Base-by-base conservation (phyloP, 352 stramenopile species). In the Globisporangium solare region DNA sequence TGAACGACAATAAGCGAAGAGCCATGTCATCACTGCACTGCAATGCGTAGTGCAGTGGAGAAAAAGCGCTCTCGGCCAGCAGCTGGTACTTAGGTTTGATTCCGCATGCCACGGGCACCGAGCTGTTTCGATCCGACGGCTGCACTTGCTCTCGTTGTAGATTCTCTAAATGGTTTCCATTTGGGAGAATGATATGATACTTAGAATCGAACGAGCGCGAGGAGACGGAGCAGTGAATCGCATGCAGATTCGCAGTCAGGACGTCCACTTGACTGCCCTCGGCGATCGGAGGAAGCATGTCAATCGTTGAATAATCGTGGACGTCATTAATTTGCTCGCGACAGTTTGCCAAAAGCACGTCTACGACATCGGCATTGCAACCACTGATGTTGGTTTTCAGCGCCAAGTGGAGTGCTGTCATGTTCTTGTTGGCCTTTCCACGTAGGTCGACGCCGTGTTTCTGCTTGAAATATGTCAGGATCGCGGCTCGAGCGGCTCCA, bases 31-130 rank as follows among this genome's bases (percentile, higher is more conserved):
- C 70, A 39, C 73, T 87, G 3, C 41, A 65, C 51, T 88, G 77
- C 3, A 88, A 47, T 0, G 75, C 77, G 51, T 88, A 90, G 47
- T 90, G 79, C 0, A 90, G 54, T 12, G 71, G 63, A 7, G 73
- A 72, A 51, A 88, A 87, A 12, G 68, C 56, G 37, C 65, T 77
- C 51, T 88, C 77, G n/a, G 80, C 62, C 14, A 67, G 66, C 0
- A 88, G 51, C 18, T 75, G 42, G 15, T 88, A 86, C 42, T 79
- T 79, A 42, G 61, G 63, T 17, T 58, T 55, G 7, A 60, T 41
- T 3, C 42, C 56, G 22, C 52, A 24, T 0, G n/a, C 14, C 15
- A 17, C 21, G 2, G 15, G 3, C 17, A 48, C 54, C 0, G 32
- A 51, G 15, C 39, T 53, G 1, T 55, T 39, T 1, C 18, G 13